Percentiles rank a stretch among this genome's conserved stretches.
Conservation (phyloP, 2,329 filamentous ascomycete genomes). For the Alternaria consortialis region DNA sequence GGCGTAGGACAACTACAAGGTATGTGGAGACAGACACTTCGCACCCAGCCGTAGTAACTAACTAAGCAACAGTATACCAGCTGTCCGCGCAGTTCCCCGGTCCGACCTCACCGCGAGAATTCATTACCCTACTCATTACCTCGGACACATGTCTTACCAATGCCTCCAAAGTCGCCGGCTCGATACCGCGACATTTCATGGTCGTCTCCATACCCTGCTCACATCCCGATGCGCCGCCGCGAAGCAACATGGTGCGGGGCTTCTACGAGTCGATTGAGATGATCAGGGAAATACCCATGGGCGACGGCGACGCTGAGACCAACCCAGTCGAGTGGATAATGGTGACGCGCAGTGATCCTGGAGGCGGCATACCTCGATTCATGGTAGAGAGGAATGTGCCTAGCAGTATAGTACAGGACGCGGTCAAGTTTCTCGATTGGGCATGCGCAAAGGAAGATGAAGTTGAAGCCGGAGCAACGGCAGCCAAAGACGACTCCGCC, state of each 20-base stretch:
- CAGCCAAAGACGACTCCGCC: slow-evolving; percentile 37
- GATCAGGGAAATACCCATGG: slow-evolving; percentile 79
- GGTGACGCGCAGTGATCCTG: slow-evolving; percentile 88
- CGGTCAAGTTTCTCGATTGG: slow-evolving; percentile 85
- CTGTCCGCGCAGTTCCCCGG: slow-evolving; percentile 90
- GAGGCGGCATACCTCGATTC: slow-evolving; percentile 86
- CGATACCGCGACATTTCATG: slow-evolving; percentile 75
- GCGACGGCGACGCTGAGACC: slow-evolving; percentile 58
- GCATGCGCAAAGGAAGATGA: slow-evolving; percentile 63
- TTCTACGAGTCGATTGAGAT: slow-evolving; percentile 92
- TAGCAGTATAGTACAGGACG: slow-evolving; percentile 79
- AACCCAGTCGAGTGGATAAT: slow-evolving; percentile 90
- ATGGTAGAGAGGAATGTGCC: slow-evolving; percentile 92
- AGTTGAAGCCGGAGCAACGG: slow-evolving; percentile 5
- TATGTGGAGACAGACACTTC: slow-evolving; percentile 40
- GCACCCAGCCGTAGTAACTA: not conserved
- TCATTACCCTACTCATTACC: slow-evolving; percentile 80
- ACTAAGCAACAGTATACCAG: slow-evolving; percentile 71
- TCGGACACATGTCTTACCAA: slow-evolving; percentile 64
- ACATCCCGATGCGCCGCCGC: slow-evolving; percentile 75
- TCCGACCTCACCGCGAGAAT: slow-evolving; percentile 87
- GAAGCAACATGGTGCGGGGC: slow-evolving; percentile 80
- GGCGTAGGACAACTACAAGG: slow-evolving; percentile 71
- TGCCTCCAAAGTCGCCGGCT: slow-evolving; percentile 52
- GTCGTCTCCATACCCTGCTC: slow-evolving; percentile 85